Base-by-base conservation (phyloP, 129 eudicot genomes). In the Centrapalus pauciflorus region DNA sequence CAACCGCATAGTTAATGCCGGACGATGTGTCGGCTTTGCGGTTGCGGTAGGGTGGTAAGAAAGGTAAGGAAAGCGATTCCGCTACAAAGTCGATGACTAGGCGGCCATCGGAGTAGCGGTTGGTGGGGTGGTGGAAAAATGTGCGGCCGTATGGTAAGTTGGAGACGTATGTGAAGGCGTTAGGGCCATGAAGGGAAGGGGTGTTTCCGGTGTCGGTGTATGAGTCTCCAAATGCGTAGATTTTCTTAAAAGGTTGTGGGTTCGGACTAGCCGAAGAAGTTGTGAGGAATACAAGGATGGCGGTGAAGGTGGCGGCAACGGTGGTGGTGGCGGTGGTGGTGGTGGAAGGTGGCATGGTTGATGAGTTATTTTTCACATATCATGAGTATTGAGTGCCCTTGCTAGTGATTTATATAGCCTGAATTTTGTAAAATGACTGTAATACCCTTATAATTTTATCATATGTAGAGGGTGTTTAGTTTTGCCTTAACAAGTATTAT, bases 171-270 rank as follows among this genome's bases (percentile, higher is more conserved):
- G 61, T 60, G 75, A 83, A 92, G 16, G 67, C 74, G 23, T 46
- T 50, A 0, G 92, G 95, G 69, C 95, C 95, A 27, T 74, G 81
- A 55, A 61, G 21, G 7, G 98, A 83, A 0, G 26, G 46, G 12
- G 96, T 92, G 89, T 92, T 92, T 30, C 98, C 98, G 1, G 98
- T 88, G 81, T 92, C 98, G 5, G 96, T 92, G 79, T 73, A 83
- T 28, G 98, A 88, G 75, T 92, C 96, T 2, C 95, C 98, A 20
- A 87, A 88, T 37, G 96, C 90, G 24, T 80, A 85, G 40, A 87
- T 77, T 23, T 61, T 76, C 21, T 70, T 81, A 72, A 91, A 91
- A 0, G 85, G 87, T 1, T 29, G 75, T 3, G 33, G 32, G 3
- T 30, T 46, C 7, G 70, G 51, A 8, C 11, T 30, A 1, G 73